phyloP scores from a whole-genome alignment of 2,329 filamentous ascomycete species.

The Sporothrix mexicana region DNA sequence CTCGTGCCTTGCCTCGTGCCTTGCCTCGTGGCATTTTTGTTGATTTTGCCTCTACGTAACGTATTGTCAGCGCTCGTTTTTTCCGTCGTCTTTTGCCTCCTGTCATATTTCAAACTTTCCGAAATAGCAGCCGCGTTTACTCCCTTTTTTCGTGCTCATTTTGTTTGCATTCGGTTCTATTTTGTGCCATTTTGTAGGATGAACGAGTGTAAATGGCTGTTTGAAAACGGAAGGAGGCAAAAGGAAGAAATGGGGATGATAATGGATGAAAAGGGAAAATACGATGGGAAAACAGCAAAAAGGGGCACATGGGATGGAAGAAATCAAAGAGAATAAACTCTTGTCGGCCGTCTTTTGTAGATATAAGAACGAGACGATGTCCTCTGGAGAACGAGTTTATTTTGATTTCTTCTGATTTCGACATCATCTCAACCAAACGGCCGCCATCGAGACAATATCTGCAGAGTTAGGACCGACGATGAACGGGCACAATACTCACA shows the following conservation, averaged over 20 bases:
- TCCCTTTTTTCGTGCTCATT: constrained; percentile 15
- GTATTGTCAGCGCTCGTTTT: not conserved
- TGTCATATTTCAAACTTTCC: constrained; percentile 29
- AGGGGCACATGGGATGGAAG: constrained; percentile 2
- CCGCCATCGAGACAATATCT: not conserved
- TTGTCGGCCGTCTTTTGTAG: not conserved
- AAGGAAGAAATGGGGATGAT: constrained; percentile 14
- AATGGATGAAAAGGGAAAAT: constrained; percentile 7
- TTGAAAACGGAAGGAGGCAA: constrained; percentile 14
- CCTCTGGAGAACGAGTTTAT: not conserved
- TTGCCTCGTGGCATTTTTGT: not conserved
- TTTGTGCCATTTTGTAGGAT: not conserved
- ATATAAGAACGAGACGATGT: constrained; percentile 24
- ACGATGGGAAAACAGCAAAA: constrained; percentile 12
- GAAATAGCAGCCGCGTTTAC: constrained; percentile 29
- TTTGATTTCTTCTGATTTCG: not conserved
- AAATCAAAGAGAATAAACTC: not conserved
- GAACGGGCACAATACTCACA: no score
- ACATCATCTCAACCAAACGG: no score
- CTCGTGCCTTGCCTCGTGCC: not conserved
- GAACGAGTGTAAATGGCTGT: not conserved
- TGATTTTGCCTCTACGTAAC: not conserved
- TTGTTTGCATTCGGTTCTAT: no score
- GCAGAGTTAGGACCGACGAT: not conserved
- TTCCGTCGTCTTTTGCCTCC: constrained; percentile 24